These are phyloP conservation scores for Sesbania bispinosa DNA, from an alignment of 306 rosid genomes.

Conservation along the genomic window DNA sequence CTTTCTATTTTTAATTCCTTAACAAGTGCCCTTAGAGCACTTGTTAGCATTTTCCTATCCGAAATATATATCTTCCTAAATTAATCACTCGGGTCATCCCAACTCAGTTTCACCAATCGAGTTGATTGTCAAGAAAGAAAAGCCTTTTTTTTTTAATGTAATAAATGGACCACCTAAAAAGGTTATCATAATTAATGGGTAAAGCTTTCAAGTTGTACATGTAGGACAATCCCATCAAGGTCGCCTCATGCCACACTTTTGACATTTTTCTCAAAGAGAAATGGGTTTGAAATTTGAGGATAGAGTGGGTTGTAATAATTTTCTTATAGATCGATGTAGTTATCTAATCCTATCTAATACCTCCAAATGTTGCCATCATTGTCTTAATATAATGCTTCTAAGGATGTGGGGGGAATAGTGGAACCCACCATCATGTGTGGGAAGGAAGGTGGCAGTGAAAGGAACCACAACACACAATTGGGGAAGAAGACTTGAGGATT, in stretches of 20 bases:
- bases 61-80: too few species aligned
- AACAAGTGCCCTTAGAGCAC: too few species aligned
- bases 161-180: conserved; percentile 21
- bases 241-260: conserved; percentile 13
- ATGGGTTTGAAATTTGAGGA: conserved; percentile 3
- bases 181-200: conserved; percentile 19
- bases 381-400: conserved; percentile 28
- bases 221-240: conserved; percentile 23
- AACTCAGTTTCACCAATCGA: not conserved
- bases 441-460: conserved; percentile 19
- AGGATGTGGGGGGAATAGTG: conserved; percentile 16
- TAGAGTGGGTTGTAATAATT: conserved; percentile 18
- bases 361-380: conserved; percentile 29
- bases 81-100: too few species aligned
- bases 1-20: too few species aligned
- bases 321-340: not conserved
- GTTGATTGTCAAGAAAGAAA: not conserved
- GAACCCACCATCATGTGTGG: conserved; percentile 40
- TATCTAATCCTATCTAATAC: conserved; percentile 29
- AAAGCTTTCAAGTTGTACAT: conserved; percentile 25
- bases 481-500: not conserved
- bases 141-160: not conserved
- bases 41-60: too few species aligned
- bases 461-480: not conserved
- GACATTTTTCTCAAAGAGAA: conserved; percentile 20